Base-by-base conservation (phyloP, 2,329 filamentous ascomycete genomes). In the Hyphodiscus sp. region DNA sequence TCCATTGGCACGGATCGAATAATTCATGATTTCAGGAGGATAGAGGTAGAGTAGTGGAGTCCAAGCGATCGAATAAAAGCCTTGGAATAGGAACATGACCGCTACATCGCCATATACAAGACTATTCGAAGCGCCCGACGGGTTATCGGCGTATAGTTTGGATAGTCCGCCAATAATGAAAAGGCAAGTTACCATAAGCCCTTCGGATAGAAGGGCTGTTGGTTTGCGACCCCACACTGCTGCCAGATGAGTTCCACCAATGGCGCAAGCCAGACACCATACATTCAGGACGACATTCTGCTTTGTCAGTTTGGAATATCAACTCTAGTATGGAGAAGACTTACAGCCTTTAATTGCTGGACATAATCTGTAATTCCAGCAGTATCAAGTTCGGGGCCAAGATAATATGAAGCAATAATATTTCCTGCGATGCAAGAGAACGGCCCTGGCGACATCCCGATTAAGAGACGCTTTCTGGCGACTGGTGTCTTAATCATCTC, bases 111-210 rank as follows among this genome's bases (percentile, higher is more conserved):
- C 74, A 54, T 77, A 76, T 10, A 73, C 64, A 5, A 67, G 59
- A 23, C 38, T 41, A 9, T 52, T 20, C 2, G 56, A 59, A n/a
- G 56, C 54, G 26, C 51, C 49, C 30, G 49, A 30, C 2, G 56
- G 58, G 44, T 58, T 52, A 26, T 58, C 56, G 30, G 52, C 58
- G 26, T 60, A 60, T 38, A 45, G 54, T 44, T 79, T 79, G 5
- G 74, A 73, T 3, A 81, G 63, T 1, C 71, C 76, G 1, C 77
- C 76, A 44, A 79, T 74, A 50, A 79, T 69, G 57, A 79, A 79
- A 1, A 80, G 70, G 33, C 72, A 77, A 20, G 71, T 53, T 9
- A 71, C 67, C 7, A 75, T 62, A 10, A 73, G 57, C 13, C 52
- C 51, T 54, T 74, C 65, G 0, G 71, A 73, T n/a, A 73, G 52